Evolutionary conservation across 2,329 filamentous ascomycete species (phyloP).

Genomic region (Colletotrichum camelliae): DNA sequence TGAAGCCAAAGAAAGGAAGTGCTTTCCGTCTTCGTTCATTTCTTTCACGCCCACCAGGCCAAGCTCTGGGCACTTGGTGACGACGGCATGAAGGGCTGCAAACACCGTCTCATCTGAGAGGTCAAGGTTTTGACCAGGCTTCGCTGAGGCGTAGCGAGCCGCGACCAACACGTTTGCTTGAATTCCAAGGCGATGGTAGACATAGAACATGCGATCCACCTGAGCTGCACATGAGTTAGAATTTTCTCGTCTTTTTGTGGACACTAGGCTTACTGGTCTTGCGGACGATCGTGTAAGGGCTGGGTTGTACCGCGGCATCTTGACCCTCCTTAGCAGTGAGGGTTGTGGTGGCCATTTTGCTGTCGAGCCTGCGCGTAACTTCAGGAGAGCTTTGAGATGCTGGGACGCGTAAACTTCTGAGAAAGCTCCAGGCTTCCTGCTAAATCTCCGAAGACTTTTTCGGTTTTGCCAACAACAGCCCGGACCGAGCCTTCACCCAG

Average conservation of each 20-base stretch:
- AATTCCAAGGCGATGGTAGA: conserved; percentile 26
- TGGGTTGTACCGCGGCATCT: background rate
- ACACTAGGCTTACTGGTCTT: background rate
- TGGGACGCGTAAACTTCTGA: background rate
- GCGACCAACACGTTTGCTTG: conserved; percentile 28
- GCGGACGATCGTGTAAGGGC: background rate
- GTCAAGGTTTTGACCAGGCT: background rate
- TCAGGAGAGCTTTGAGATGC: background rate
- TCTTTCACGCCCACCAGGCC: conserved; percentile 19
- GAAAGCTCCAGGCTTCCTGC: background rate
- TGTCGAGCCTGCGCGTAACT: background rate
- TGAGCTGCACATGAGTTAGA: background rate
- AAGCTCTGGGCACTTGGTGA: conserved; percentile 22
- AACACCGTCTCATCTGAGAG: conserved; percentile 16
- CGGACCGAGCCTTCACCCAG: background rate
- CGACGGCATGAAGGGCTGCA: conserved; percentile 22
- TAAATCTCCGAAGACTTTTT: background rate
- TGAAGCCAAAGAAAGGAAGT: background rate
- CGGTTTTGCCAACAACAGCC: background rate
- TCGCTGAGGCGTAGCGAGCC: conserved; percentile 20
- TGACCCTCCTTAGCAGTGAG: background rate
- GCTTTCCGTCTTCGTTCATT: background rate
- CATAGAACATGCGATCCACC: conserved; percentile 24
- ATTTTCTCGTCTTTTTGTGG: background rate
- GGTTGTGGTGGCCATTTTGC: background rate